phyloP scores from a whole-genome alignment of 139 green algal genomes.

The Eudorina sp. region DNA sequence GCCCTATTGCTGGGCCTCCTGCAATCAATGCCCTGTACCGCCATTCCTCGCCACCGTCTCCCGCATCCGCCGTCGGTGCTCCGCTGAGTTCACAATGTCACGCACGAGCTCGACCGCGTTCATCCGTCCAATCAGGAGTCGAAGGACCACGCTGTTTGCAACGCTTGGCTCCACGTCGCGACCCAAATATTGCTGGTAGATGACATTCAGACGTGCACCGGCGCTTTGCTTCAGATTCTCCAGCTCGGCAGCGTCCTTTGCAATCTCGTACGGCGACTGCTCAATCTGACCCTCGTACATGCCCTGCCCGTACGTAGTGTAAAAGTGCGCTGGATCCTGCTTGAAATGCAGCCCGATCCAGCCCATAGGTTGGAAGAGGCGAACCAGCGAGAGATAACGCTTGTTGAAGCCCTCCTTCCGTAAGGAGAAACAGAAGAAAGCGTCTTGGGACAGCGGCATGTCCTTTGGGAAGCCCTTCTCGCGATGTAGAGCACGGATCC shows the following conservation, averaged over 20 bases:
- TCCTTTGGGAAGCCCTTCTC: neutral
- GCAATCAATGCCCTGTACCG: neutral
- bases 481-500: neutral
- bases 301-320: neutral
- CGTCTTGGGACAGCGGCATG: neutral
- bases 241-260: neutral
- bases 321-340: neutral
- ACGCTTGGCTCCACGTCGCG: neutral
- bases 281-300: slow-evolving; percentile 20
- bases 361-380: slow-evolving; percentile 9
- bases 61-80: slow-evolving; percentile 11
- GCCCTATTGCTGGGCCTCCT: too few relatives aligned
- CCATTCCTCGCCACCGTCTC: neutral
- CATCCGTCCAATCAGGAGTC: neutral
- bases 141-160: neutral
- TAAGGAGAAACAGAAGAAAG: neutral
- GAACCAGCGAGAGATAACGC: neutral
- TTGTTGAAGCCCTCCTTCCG: neutral
- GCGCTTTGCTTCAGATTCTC: neutral
- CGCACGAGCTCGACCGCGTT: slow-evolving; percentile 21
- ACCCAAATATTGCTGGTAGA: slow-evolving; percentile 15
- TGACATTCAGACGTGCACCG: neutral
- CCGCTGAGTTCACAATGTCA: slow-evolving; percentile 6
- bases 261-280: neutral
- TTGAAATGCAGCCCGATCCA: slow-evolving; percentile 13